Percentiles rank a stretch among this genome's conserved stretches.
Conservation (phyloP, 2,329 filamentous ascomycete genomes). For the Beauveria pseudobassiana region DNA sequence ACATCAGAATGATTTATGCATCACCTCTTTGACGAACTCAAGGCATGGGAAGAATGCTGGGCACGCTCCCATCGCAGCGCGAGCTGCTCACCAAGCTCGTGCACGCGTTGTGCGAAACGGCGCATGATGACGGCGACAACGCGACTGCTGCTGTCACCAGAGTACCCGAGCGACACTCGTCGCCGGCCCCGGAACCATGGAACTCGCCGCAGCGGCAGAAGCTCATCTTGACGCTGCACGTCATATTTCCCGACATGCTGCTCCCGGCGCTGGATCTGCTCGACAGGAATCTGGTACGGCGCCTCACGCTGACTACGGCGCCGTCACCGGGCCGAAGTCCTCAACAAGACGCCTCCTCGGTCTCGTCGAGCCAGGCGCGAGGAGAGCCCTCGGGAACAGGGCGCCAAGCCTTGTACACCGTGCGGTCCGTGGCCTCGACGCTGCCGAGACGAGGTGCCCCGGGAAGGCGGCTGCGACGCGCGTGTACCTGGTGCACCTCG, state of each 20-base stretch:
- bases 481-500: conserved; percentile 63
- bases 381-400: background rate
- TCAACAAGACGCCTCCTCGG: conserved; percentile 25
- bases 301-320: conserved; percentile 26
- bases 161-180: background rate
- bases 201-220: conserved; percentile 32
- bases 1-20: background rate
- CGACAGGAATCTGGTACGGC: conserved; percentile 65
- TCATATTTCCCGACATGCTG: conserved; percentile 72
- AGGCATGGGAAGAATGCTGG: conserved; percentile 10
- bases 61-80: conserved; percentile 26
- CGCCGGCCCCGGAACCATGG: conserved; percentile 4
- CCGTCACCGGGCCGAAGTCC: background rate
- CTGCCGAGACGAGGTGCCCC: conserved; percentile 16
- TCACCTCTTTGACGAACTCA: background rate
- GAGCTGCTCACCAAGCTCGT: conserved; percentile 44
- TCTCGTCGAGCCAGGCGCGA: background rate
- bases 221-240: conserved; percentile 72
- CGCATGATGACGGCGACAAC: background rate
- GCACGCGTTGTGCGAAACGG: conserved; percentile 27
- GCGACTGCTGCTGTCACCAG: background rate
- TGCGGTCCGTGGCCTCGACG: conserved; percentile 15
- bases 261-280: conserved; percentile 83
- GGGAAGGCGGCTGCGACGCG: conserved; percentile 12
- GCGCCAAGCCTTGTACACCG: conserved; percentile 10